Base-by-base conservation (phyloP, 352 stramenopile genomes). In the Pythium plurisporium region DNA sequence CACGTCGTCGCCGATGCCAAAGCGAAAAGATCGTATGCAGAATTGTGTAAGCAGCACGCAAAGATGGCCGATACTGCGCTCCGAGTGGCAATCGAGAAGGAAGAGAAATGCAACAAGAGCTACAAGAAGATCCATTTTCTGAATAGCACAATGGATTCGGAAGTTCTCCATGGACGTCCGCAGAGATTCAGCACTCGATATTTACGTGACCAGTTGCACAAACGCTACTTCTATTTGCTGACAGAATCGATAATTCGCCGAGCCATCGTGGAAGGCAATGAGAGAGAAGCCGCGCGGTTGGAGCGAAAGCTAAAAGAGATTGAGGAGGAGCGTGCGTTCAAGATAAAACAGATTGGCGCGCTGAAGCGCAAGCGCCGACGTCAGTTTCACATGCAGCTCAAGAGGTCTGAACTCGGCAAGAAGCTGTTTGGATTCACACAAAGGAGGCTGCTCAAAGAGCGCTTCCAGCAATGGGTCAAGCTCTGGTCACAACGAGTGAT, bases 151-250 rank as follows among this genome's bases (percentile, higher is more conserved):
- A 90, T 90, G 59, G 82, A 91, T 40, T 92, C 80, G 0, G 68
- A 73, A 27, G 79, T 92, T 0, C 62, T 92, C 1, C 82, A 92
- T 37, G 75, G 69, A 10, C 72, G 82, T 1, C 65, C 80, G 0
- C 82, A 92, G 62, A 70, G 73, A 0, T 92, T 92, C 54, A 62
- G 65, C 11, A 92, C 80, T 0, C 11, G 44, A 4, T 92, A 90
- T 40, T 43, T 91, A 12, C 63, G 75, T 2, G 75, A 82, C 29
- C 71, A 79, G 23, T 56, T 92, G 0, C 75, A 87, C 45, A 41
- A 25, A 1, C 52, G 67, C 11, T 88, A 90, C 33, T 88, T 90
- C n/a, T 55, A 64, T 0, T 27, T 90, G 15, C 47, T 90, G 9
- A 85, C 75, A 1, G 77, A 90, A 30, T 76, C 58, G 15, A 76